Percentiles rank a stretch among this genome's conserved stretches.
phyloP scores from a whole-genome alignment of 2,329 filamentous ascomycete species.

The Colletotrichum camelliae region DNA sequence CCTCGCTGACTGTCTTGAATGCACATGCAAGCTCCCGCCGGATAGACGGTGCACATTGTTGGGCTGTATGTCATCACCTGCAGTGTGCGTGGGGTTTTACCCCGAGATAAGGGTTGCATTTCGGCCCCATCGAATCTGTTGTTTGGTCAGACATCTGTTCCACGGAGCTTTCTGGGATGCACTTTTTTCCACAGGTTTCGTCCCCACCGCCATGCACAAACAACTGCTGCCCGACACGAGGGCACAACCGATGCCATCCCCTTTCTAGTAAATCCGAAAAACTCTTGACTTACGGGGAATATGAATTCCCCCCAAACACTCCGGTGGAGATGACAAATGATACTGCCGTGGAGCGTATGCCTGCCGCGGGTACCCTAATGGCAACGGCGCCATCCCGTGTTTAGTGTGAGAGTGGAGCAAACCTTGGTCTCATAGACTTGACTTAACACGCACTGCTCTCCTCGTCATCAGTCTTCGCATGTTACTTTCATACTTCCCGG shows the following conservation, averaged over 20 bases:
- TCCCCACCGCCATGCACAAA: not conserved
- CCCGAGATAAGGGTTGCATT: not conserved
- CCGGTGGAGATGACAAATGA: conserved; percentile 7
- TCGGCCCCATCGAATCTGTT: not conserved
- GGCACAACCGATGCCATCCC: not conserved
- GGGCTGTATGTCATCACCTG: conserved; percentile 4
- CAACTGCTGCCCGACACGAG: not conserved
- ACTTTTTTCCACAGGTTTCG: not conserved
- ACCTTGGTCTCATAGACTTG: not conserved
- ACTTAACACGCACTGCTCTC: not conserved
- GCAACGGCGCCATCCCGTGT: not conserved
- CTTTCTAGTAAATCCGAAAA: not conserved
- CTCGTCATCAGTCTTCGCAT: not conserved
- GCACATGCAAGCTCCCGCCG: conserved; percentile 5
- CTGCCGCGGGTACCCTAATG: not conserved
- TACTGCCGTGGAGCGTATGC: not conserved
- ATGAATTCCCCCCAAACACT: not conserved
- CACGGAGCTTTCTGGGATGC: not conserved
- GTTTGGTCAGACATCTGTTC: not conserved
- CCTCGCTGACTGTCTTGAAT: not conserved
- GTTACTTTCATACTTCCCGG: not conserved
- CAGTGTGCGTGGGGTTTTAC: not conserved
- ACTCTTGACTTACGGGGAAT: not conserved
- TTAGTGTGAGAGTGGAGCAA: not conserved
- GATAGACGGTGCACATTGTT: not conserved